Evolutionary conservation across 179 eudicot species (phyloP).

Genomic region (Beta lomatogona): DNA sequence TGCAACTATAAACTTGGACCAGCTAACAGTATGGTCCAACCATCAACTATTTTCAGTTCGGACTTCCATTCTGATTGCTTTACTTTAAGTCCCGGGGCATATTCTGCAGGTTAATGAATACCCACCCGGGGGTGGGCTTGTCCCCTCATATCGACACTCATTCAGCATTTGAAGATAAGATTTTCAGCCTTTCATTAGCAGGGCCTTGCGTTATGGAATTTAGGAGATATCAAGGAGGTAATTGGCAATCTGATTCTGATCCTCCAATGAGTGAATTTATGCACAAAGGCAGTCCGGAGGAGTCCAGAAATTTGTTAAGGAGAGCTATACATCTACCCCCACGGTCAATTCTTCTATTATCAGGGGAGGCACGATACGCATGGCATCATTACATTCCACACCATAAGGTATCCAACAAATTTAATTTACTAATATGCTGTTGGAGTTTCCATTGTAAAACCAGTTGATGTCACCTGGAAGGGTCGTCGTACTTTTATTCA

Average conservation of each 20-base stretch:
- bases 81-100: not conserved
- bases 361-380: conserved; percentile 95
- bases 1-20: conserved; percentile 55
- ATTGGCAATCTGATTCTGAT: conserved; percentile 43
- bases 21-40: conserved; percentile 63
- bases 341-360: conserved; percentile 74
- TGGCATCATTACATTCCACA: conserved; percentile 99
- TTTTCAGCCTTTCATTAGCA: conserved; percentile 90
- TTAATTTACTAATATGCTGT: not conserved
- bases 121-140: conserved; percentile 91
- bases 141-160: conserved; percentile 98
- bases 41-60: conserved; percentile 8
- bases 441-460: not conserved
- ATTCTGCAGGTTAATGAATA: conserved; percentile 84
- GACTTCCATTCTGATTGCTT: not conserved
- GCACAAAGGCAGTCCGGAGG: conserved; percentile 40
- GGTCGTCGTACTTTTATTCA: not conserved
- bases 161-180: conserved; percentile 88
- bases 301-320: conserved; percentile 42
- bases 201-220: conserved; percentile 99
- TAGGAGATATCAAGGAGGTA: conserved; percentile 63
- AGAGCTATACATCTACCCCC: conserved; percentile 86
- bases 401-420: conserved; percentile 67
- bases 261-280: conserved; percentile 32
- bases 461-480: not conserved